phyloP scores from a whole-genome alignment of 177 flowering plant genomes.

The Telopea speciosissima region DNA sequence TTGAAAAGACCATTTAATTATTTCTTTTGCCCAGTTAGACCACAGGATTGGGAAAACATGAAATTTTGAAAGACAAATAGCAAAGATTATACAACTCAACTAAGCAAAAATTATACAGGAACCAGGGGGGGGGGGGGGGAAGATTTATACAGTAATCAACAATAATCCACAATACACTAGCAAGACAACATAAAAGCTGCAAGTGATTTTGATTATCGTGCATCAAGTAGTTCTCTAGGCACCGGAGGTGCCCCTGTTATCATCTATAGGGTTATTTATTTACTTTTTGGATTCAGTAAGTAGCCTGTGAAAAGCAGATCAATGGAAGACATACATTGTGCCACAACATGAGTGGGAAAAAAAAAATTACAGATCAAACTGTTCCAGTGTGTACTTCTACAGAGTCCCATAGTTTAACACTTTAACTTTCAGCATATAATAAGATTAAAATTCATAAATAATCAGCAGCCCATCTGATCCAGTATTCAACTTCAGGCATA shows the following conservation, averaged over 20 bases:
- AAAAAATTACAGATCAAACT: neutral
- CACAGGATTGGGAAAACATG: neutral
- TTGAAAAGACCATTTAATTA: too few relatives aligned
- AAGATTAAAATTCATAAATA: neutral
- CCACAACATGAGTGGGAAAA: neutral
- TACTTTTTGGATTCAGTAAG: neutral
- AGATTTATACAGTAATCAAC: neutral
- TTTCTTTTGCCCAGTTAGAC: neutral
- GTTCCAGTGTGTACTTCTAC: neutral
- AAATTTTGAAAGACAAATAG: neutral
- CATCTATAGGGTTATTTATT: too few relatives aligned
- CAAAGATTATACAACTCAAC: too few relatives aligned
- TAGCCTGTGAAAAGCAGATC: neutral
- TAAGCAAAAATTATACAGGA: neutral
- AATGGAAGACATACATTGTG: neutral
- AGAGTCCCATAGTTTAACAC: neutral
- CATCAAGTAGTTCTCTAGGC: neutral
- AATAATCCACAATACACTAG: neutral
- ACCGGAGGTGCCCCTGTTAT: neutral
- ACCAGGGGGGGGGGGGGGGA: neutral
- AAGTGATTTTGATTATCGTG: neutral
- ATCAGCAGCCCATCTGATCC: neutral
- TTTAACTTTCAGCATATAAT: too few relatives aligned
- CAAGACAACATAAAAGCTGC: neutral
- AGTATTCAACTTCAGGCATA: neutral